Conservation (phyloP, 495 filamentous ascomycete genomes). For the Podospora didyma region DNA sequence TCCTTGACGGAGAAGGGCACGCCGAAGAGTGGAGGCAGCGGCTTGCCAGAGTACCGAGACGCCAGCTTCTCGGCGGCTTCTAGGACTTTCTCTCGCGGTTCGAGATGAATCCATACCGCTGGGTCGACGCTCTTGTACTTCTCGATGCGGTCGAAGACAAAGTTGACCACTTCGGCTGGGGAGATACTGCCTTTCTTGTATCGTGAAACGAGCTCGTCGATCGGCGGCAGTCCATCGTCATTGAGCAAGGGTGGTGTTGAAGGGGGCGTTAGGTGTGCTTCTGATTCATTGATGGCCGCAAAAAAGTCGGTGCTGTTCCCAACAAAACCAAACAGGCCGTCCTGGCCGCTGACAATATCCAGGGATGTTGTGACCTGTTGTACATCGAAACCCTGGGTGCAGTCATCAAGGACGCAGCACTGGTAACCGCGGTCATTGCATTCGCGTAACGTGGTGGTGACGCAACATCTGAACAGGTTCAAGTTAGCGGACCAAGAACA, state of each 20-base stretch:
- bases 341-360: conserved; percentile 33
- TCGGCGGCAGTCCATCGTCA: conserved; percentile 25
- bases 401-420: conserved; percentile 49
- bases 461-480: conserved; percentile 53
- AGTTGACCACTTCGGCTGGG: conserved; percentile 31
- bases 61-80: conserved; percentile 41
- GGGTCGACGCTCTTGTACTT: conserved; percentile 44
- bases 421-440: conserved; percentile 73
- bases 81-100: conserved; percentile 35
- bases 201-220: conserved; percentile 30
- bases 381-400: conserved; percentile 35
- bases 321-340: conserved; percentile 47
- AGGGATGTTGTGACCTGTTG: conserved; percentile 33
- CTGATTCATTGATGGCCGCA: conserved; percentile 23
- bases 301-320: conserved; percentile 34
- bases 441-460: conserved; percentile 65
- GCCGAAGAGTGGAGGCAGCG: conserved; percentile 56
- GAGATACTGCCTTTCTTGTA: conserved; percentile 29
- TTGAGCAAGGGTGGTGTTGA: conserved; percentile 23
- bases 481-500: no score
- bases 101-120: conserved; percentile 53
- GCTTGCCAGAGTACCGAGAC: conserved; percentile 38
- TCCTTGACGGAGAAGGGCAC: conserved; percentile 65
- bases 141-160: conserved; percentile 40
- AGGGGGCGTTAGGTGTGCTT: conserved; percentile 25